Base-by-base conservation (phyloP, 1,284 basidiomycete species). In the Cutaneotrichosporon sp. region DNA sequence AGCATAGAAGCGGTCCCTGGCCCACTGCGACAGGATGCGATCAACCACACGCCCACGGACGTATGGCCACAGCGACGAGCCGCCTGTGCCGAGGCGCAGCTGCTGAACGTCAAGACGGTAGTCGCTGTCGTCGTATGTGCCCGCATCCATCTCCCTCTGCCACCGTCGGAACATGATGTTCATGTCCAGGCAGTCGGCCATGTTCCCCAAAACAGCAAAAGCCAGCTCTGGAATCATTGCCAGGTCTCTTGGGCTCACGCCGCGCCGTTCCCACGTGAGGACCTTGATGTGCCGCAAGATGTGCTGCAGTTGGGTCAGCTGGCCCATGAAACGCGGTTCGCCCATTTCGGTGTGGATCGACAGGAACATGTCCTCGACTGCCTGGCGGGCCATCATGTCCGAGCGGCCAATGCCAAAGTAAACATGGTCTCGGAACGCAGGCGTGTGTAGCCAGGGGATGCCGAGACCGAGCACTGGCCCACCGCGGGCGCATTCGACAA, bases 301-400 rank as follows among this genome's bases (percentile, higher is more conserved):
- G 7, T 15, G 30, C 38, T 69, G 67, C 12, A 67, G 39, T 3
- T 46, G 26, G 10, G 5, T 5, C 26, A 30, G 7, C 26, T 10
- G 26, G 26, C 20, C 17, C 52, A 10, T 12, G 62, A 59, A 15
- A 42, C 46, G n/a, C 9, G 34, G 38, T 37, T 66, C 60, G n/a
- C 20, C 30, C 57, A 57, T 66, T 9, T 57, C 51, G 3, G 62
- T 64, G 37, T 69, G 61, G n/a, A 54, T 47, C 9, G 35, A 17
- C 18, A 67, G 45, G 55, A 61, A 69, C 46, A 55, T 36, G 35
- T 61, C 58, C 21, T 69, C 66, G 10, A 67, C 46, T 2, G 61
- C 60, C 1, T 42, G 35, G 10, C 38, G 17, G 3, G 60, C 64
- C 40, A 48, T 44, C 10, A 15, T 13, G 8, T 37, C 30, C 4